phyloP scores from a whole-genome alignment of 106 monocot genomes.

The Acanthochlamys bracteata region DNA sequence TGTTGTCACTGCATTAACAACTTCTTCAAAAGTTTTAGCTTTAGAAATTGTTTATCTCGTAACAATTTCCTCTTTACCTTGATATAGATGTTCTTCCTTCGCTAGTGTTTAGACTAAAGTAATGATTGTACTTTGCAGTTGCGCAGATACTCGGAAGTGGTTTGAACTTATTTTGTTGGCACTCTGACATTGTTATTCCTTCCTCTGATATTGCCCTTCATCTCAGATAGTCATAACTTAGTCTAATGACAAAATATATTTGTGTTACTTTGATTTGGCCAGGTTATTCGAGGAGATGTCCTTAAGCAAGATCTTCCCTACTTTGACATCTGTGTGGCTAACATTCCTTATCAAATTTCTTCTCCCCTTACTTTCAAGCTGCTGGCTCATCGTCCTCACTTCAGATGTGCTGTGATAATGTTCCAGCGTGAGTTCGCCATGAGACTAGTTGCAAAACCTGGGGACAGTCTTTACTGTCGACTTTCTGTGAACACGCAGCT shows the following conservation, averaged over 20 bases:
- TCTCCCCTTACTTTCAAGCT: slow-evolving; percentile 95
- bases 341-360: slow-evolving; percentile 93
- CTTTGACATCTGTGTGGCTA: slow-evolving; percentile 95
- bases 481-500: slow-evolving; percentile 85
- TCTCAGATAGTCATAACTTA: background rate
- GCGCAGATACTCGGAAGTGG: no score
- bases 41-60: no score
- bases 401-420: slow-evolving; percentile 89
- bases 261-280: background rate
- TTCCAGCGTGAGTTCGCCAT: slow-evolving; percentile 86
- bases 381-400: slow-evolving; percentile 55
- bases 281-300: slow-evolving; percentile 97
- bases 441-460: slow-evolving; percentile 76
- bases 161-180: no score
- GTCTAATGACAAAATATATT: background rate
- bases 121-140: no score
- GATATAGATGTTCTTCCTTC: no score
- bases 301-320: slow-evolving; percentile 87
- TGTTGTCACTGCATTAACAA: no score
- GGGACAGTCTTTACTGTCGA: slow-evolving; percentile 73
- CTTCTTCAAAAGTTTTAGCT: no score
- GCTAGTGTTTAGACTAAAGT: no score
- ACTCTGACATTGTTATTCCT: no score
- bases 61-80: no score
- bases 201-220: background rate